Evolutionary conservation across 441 rosid species (phyloP).

Genomic region (Omphalea diandra): DNA sequence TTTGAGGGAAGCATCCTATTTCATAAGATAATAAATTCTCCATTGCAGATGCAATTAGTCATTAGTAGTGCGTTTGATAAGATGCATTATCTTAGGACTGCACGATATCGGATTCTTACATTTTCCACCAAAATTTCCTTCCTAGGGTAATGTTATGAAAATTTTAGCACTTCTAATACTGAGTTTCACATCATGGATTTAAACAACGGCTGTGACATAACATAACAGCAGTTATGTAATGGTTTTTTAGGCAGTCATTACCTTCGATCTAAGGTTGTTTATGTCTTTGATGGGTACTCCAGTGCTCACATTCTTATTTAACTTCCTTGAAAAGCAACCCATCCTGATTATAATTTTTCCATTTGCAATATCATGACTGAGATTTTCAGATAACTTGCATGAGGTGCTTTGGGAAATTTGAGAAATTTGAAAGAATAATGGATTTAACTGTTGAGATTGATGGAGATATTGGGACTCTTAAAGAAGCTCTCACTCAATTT

Average conservation of each 20-base stretch:
- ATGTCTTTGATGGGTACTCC: conserved; percentile 1
- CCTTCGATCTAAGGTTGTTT: conserved; percentile 74
- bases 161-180: too few relatives aligned
- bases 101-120: too few relatives aligned
- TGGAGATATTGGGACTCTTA: conserved; percentile 76
- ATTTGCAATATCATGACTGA: conserved; percentile 18
- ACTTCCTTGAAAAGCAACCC: not conserved
- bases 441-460: conserved; percentile 94
- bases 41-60: too few relatives aligned
- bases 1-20: too few relatives aligned
- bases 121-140: too few relatives aligned
- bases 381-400: conserved; percentile 78
- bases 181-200: too few relatives aligned
- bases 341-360: conserved; percentile 1
- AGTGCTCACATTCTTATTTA: conserved; percentile 13
- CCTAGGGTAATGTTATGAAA: too few relatives aligned
- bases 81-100: too few relatives aligned
- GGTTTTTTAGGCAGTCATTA: conserved; percentile 90
- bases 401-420: conserved; percentile 76
- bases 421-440: conserved; percentile 84
- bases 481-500: conserved; percentile 80
- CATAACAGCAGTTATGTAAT: too few relatives aligned
- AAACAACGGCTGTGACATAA: conserved; percentile 75
- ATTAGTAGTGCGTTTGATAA: too few relatives aligned
- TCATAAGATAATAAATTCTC: too few relatives aligned